Base-by-base conservation (phyloP, 139 green algal genomes). In the Chlamydomonas sphaeroides region DNA sequence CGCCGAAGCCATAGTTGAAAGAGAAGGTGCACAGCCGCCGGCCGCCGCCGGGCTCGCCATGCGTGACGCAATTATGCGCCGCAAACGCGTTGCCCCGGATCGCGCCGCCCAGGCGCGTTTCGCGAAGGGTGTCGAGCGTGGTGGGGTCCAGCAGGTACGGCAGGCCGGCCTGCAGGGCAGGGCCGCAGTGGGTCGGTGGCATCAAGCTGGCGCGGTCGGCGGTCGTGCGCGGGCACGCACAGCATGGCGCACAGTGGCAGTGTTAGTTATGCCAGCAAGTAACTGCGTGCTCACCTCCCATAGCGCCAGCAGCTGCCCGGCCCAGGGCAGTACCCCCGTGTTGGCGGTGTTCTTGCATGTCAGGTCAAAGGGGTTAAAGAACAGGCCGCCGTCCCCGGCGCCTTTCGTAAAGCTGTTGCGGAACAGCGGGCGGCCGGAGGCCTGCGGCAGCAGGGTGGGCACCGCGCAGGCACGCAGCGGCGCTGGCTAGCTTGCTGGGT, bases 341-440 rank as follows among this genome's bases (percentile, higher is more conserved):
- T 93, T 93, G 26, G 87, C 86, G 48, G 88, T 81, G 62, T 91
- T 91, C 74, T 93, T 93, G 36, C 91, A 87, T 39, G 7, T 4
- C 33, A 67, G 85, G 59, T 93, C 87, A 36, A 93, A 84, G 15
- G 74, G 74, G 78, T 93, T 91, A 78, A 91, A 91, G 11, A 84
- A 35, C 18, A 25, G 38, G 65, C 41, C 80, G 49, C 87, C 85
- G 39, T 91, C 86, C 25, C 75, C 80, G 30, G 84, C 65, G 6
- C 90, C 90, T 0, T 68, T 68, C 5, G 84, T 89, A 59, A 93
- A 93, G 28, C 79, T 80, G 38, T 83, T 91, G 35, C 90, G 84
- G 51, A 82, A 76, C 38, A 91, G 57, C 4, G 85, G 89, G 15
- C 73, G 59, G 1, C 87, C 85, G 26, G 83, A 87, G 41, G 41